Base-by-base conservation (phyloP, 768 basidiomycete species). In the Tulasnella sp. region DNA sequence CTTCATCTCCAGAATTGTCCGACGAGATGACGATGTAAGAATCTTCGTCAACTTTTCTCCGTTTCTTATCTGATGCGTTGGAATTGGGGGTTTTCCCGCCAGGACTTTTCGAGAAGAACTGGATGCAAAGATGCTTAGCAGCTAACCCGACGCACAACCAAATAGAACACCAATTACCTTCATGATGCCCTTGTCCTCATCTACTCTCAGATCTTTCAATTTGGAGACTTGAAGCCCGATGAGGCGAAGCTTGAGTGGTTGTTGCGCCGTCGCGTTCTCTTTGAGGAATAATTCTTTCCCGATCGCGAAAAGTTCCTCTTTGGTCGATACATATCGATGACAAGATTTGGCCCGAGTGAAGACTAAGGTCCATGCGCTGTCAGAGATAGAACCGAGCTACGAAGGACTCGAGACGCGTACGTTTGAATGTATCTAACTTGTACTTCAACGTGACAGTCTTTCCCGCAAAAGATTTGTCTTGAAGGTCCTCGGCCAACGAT, bases 401-500 rank as follows among this genome's bases (percentile, higher is more conserved):
- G 58, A 25, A 19, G 31, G 37, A 36, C 8, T 25, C 31, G 17
- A 58, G 76, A 90, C 11, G 12, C 81, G 76, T 71, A 84, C 93
- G 90, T 86, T 97, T 89, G 82, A 90, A 98, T 0, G 91, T 95
- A 81, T 96, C 91, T 40, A 94, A 87, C 84, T 99, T 99, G 82
- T 91, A 96, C 82, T 97, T 97, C 71, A 99, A 86, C 0, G 94
- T 97, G 39, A 99, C 86, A 0, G 94, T 97, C 79, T 91, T 89
- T 9, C 94, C 97, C 8, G 89, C 87, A 90, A 94, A 99, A 38
- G 93, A 91, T 67, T 86, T 86, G n/a, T 86, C 82, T 36, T 86
- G 84, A 88, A 98, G 90, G 81, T 97, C 96, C 58, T 87, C 86
- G 80, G 89, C 92, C 15, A 99, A 88, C 79, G 94, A 92, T 1